Evolutionary conservation across 1,284 basidiomycete genomes (phyloP).

Genomic region (Coniferiporia sulphurascens): DNA sequence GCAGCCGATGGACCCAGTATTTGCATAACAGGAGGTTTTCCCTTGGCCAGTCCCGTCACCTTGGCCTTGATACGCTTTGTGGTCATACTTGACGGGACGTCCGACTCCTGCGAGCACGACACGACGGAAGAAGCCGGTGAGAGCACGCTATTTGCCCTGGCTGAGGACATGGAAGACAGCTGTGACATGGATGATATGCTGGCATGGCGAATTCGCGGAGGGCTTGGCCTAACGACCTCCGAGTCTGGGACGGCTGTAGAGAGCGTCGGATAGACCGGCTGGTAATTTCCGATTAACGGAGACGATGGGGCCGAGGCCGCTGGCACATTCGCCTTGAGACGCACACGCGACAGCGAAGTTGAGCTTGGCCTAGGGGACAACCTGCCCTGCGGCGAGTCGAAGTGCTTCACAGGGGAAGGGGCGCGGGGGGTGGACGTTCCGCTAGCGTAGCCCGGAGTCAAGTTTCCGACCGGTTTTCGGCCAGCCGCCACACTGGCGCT

Average conservation of each 20-base stretch:
- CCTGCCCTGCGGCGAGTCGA: slow-evolving; percentile 22
- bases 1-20: slow-evolving; percentile 22
- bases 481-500: slow-evolving; percentile 37
- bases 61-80: slow-evolving; percentile 53
- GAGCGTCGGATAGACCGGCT: slow-evolving; percentile 5
- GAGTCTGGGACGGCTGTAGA: slow-evolving; percentile 11
- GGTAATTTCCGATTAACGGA: slow-evolving; percentile 7
- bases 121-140: slow-evolving; percentile 8
- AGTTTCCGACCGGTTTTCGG: slow-evolving; percentile 36
- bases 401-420: slow-evolving; percentile 38
- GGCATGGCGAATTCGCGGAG: slow-evolving; percentile 12
- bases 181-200: slow-evolving; percentile 18
- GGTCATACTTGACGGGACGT: slow-evolving; percentile 9
- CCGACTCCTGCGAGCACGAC: slow-evolving; percentile 10
- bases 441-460: slow-evolving; percentile 20
- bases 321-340: slow-evolving; percentile 24
- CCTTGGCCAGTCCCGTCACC: slow-evolving; percentile 43
- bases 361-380: slow-evolving; percentile 22
- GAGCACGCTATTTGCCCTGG: not conserved
- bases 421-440: slow-evolving; percentile 30
- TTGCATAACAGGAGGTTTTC: slow-evolving; percentile 24
- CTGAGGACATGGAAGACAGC: slow-evolving; percentile 12
- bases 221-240: not conserved
- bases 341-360: slow-evolving; percentile 20
- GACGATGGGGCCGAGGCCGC: slow-evolving; percentile 10